phyloP scores from a whole-genome alignment of 208 protist genomes.

The Leishmania aethiopica region DNA sequence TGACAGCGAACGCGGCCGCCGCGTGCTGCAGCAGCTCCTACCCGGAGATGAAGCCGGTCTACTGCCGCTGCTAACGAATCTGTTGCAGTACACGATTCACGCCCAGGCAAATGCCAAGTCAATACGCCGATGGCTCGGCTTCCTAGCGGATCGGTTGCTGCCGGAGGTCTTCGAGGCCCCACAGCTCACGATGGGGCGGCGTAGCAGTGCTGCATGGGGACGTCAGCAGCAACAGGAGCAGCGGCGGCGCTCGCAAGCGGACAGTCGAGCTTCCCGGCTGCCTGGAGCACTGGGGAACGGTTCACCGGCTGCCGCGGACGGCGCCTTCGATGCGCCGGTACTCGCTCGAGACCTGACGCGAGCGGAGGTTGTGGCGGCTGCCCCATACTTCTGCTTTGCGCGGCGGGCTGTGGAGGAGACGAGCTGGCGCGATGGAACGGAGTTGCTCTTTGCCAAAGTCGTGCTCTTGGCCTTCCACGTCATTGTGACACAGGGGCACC shows the following conservation, averaged over 20 bases:
- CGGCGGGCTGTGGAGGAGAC: slow-evolving; percentile 67
- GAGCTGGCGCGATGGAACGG: slow-evolving; percentile 55
- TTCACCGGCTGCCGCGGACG: slow-evolving; percentile 6
- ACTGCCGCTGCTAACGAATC: slow-evolving; percentile 61
- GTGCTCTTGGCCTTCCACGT: slow-evolving; percentile 73
- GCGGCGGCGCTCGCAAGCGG: background rate
- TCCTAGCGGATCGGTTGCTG: slow-evolving; percentile 58
- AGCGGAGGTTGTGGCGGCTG: slow-evolving; percentile 55
- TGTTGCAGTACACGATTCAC: slow-evolving; percentile 60
- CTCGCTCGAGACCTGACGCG: slow-evolving; percentile 70
- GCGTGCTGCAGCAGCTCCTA: slow-evolving; percentile 16
- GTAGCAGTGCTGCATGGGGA: slow-evolving; percentile 44
- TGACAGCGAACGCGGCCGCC: slow-evolving; percentile 12
- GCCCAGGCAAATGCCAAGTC: slow-evolving; percentile 59
- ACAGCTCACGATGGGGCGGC: slow-evolving; percentile 48
- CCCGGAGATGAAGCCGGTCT: slow-evolving; percentile 38
- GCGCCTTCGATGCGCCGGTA: slow-evolving; percentile 33
- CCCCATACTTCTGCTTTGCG: slow-evolving; percentile 85
- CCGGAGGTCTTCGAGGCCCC: slow-evolving; percentile 76
- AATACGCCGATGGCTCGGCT: slow-evolving; percentile 68
- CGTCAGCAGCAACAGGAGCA: slow-evolving; percentile 22
- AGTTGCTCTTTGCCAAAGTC: slow-evolving; percentile 64
- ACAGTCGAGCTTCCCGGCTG: slow-evolving; percentile 5
- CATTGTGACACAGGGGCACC: slow-evolving; percentile 47
- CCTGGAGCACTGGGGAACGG: background rate